These are phyloP conservation scores for Trypanosoma theileri DNA, from an alignment of 208 protist genomes.

Conservation along the genomic window DNA sequence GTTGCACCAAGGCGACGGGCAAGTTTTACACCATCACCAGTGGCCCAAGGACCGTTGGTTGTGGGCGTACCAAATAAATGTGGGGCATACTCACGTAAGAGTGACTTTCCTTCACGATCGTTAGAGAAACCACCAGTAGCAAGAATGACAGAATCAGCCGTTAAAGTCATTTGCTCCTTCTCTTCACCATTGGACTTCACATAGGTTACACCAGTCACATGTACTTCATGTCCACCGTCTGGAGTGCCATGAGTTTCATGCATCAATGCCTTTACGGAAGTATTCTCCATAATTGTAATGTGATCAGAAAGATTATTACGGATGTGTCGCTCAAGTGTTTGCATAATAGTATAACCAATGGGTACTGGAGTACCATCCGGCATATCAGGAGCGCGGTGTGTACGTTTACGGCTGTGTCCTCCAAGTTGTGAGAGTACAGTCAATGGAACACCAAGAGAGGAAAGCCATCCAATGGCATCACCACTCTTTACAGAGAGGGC, in stretches of 20 bases:
- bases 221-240: constrained; percentile 46
- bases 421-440: constrained; percentile 88
- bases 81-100: constrained; percentile 83
- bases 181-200: constrained; percentile 25
- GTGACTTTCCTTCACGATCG: constrained; percentile 46
- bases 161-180: constrained; percentile 35
- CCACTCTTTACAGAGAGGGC: constrained; percentile 76
- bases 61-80: constrained; percentile 74
- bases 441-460: constrained; percentile 79
- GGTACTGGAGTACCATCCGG: constrained; percentile 77
- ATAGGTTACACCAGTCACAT: constrained; percentile 56
- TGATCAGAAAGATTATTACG: constrained; percentile 42
- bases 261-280: constrained; percentile 48
- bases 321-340: constrained; percentile 77
- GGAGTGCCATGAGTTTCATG: constrained; percentile 32
- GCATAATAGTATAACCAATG: constrained; percentile 91
- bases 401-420: constrained; percentile 84
- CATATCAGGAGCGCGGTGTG: constrained; percentile 79
- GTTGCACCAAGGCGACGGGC: constrained; percentile 62
- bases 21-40: constrained; percentile 84
- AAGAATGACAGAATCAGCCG: constrained; percentile 79
- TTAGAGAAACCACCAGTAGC: constrained; percentile 89
- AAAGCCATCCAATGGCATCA: constrained; percentile 81
- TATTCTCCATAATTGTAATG: constrained; percentile 71
- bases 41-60: constrained; percentile 89